Evolutionary conservation across 169 alveolate species (phyloP), one percentile per base, ranked within the genome.

Genomic region (Theileria annulata): DNA sequence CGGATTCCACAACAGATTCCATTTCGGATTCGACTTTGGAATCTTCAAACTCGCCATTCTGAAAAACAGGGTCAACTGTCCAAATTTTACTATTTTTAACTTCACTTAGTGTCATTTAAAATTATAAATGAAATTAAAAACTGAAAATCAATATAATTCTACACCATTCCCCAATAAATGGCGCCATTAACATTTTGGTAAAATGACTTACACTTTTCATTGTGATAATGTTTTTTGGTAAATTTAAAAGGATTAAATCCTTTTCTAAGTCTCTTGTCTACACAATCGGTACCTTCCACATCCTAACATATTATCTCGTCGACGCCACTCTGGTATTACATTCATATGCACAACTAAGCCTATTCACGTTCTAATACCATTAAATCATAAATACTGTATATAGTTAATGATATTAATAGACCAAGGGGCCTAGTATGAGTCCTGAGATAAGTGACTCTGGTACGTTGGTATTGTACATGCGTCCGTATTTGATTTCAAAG

Each of bases 371-470:
- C 60, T 58, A 33, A 35, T 35, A 8, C 47, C 8, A 35, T 35
- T 35, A 35, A 5, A 35, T 5, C 47, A 2, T 30, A 0, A 8
- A 13, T 59, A 42, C 17, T 21, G 0, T 0, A 37, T 70, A 15
- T 3, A 60, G 3, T 35, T 35, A 35, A 35, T 35, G 8, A 35
- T 35, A 35, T 35, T 35, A 35, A 35, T 64, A 82, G 89, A 82
- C 89, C 15, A 75, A 76, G 70, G 89, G 89, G 47, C 89, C 89
- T 25, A 82, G 89, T 47, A 82, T 82, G 89, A 66, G 49, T 37
- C 89, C 89, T 10, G 60, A 56, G 25, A 82, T 82, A 17, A 68
- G 51, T 48, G 80, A 74, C 21, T 15, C 28, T 5, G 49, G 87
- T 13, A 2, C 89, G 0, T 19, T 82, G 17, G 80, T 71, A 30